Evolutionary conservation across 208 protist species (phyloP).

Genomic region (Leishmania tarentolae): DNA sequence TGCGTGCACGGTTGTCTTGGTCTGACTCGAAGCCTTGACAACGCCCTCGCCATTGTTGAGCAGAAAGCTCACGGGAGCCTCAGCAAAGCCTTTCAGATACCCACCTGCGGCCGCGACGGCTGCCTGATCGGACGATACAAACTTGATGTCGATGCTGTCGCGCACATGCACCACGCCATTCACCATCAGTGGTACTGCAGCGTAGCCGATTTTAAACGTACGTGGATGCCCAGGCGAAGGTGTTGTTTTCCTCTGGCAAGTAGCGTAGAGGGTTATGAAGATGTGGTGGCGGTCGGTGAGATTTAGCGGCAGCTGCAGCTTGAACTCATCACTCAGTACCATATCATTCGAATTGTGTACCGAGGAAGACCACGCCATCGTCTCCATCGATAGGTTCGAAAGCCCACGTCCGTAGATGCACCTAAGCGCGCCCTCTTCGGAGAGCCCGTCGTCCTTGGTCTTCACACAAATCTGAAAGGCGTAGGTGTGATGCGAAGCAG

Average conservation of each 20-base stretch:
- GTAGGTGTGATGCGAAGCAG: slow-evolving; percentile 78
- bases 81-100: slow-evolving; percentile 78
- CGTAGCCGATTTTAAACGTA: slow-evolving; percentile 73
- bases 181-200: slow-evolving; percentile 70
- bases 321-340: slow-evolving; percentile 83
- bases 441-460: slow-evolving; percentile 68
- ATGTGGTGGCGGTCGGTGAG: slow-evolving; percentile 83
- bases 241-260: slow-evolving; percentile 52
- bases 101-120: slow-evolving; percentile 64
- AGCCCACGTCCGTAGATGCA: slow-evolving; percentile 84
- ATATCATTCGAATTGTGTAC: slow-evolving; percentile 62
- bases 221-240: slow-evolving; percentile 45
- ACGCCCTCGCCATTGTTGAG: slow-evolving; percentile 76
- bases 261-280: slow-evolving; percentile 86
- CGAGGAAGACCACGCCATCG: slow-evolving; percentile 62
- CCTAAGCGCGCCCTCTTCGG: slow-evolving; percentile 65
- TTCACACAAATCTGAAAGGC: slow-evolving; percentile 83
- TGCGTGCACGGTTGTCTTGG: slow-evolving; percentile 81
- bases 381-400: slow-evolving; percentile 69
- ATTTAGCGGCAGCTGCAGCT: slow-evolving; percentile 87
- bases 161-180: slow-evolving; percentile 74
- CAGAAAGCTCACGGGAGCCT: slow-evolving; percentile 50
- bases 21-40: slow-evolving; percentile 52
- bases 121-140: slow-evolving; percentile 74
- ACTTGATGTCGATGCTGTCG: slow-evolving; percentile 67